A percentile compares a stretch with the other conserved stretches of the same genome.
These are phyloP conservation scores for Magnaporthiopsis rhizophila DNA, from an alignment of 2,329 filamentous ascomycete genomes.

Conservation along the genomic window DNA sequence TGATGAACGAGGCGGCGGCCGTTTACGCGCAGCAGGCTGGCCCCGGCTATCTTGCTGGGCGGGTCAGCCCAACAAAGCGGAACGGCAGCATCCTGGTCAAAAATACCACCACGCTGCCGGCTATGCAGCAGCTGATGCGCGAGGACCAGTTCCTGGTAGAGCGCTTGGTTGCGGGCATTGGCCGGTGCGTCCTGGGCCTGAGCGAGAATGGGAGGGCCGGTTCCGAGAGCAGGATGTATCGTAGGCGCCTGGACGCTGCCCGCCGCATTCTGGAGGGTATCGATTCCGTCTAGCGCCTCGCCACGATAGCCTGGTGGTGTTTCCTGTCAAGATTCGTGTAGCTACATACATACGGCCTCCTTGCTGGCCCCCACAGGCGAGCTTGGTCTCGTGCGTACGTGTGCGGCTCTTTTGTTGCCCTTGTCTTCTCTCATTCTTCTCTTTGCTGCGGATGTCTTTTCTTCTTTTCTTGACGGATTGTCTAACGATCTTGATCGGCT, in stretches of 20 bases:
- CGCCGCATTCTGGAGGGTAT: slow-evolving; percentile 65
- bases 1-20: slow-evolving; percentile 40
- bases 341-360: neutral
- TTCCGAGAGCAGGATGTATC: slow-evolving; percentile 54
- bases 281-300: slow-evolving; percentile 24
- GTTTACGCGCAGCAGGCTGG: slow-evolving; percentile 25
- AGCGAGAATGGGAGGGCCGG: slow-evolving; percentile 45
- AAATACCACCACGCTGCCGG: slow-evolving; percentile 21
- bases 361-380: neutral
- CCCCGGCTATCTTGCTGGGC: slow-evolving; percentile 7
- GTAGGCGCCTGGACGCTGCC: slow-evolving; percentile 67
- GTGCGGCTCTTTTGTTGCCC: neutral
- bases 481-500: neutral
- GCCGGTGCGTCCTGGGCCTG: slow-evolving; percentile 51
- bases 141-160: slow-evolving; percentile 56
- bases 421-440: neutral
- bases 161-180: slow-evolving; percentile 49
- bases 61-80: slow-evolving; percentile 1
- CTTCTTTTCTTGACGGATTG: neutral
- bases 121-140: slow-evolving; percentile 37
- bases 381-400: neutral
- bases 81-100: slow-evolving; percentile 5
- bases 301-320: neutral
- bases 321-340: neutral
- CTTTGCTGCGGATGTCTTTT: neutral